Evolutionary conservation across 2,329 filamentous ascomycete genomes (phyloP).

Genomic region (Coccinonectria pachysandricola): DNA sequence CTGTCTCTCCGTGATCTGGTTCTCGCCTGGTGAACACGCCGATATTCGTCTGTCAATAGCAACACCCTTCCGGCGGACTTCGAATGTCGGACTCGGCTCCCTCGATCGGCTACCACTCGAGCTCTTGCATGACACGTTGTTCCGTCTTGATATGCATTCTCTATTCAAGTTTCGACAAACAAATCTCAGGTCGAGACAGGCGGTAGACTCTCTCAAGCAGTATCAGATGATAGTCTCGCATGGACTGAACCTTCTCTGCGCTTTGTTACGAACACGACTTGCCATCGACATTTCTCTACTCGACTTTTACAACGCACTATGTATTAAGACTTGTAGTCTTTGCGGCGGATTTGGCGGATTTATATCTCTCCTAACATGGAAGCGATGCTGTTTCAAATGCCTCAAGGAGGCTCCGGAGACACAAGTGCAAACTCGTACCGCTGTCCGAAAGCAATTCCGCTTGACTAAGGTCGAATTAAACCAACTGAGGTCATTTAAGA

Average conservation of each 20-base stretch:
- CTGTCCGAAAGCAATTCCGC: constrained; percentile 9
- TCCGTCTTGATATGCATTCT: constrained; percentile 21
- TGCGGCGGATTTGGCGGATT: constrained; percentile 18
- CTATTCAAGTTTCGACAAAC: constrained; percentile 22
- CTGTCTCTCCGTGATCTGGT: constrained; percentile 20
- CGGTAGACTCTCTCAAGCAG: constrained; percentile 14
- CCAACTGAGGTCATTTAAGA: constrained; percentile 18
- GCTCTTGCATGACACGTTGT: constrained; percentile 19
- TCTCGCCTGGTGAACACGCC: constrained; percentile 19
- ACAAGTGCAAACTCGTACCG: constrained; percentile 11
- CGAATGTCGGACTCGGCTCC: constrained; percentile 13
- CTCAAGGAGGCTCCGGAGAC: constrained; percentile 12
- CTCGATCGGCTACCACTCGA: constrained; percentile 22
- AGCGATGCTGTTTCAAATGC: constrained; percentile 20
- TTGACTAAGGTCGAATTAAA: constrained; percentile 10
- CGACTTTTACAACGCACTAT: constrained; percentile 16
- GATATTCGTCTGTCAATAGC: constrained; percentile 19
- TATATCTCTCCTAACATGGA: constrained; percentile 17
- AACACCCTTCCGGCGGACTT: constrained; percentile 15
- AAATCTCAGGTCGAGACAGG: constrained; percentile 13
- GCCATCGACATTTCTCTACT: constrained; percentile 13
- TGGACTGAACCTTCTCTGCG: constrained; percentile 20
- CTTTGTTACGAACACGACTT: constrained; percentile 18
- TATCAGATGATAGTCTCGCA: constrained; percentile 15
- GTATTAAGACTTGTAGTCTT: constrained; percentile 16